Evolutionary conservation across 2,329 filamentous ascomycete genomes (phyloP).

Genomic region (Arthrinium phaeospermum): DNA sequence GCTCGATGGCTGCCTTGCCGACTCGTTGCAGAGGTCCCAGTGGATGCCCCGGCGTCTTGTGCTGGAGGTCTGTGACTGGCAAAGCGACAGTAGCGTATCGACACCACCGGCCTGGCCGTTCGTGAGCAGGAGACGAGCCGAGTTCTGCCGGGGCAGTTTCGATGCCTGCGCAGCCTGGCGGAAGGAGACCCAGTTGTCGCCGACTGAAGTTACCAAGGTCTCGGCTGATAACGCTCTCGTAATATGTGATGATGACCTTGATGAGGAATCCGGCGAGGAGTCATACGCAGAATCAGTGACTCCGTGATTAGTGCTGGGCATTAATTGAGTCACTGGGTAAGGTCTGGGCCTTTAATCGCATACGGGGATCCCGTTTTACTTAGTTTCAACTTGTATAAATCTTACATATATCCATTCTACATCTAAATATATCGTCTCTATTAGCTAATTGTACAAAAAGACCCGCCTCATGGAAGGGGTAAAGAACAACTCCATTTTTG

Average conservation of each 20-base stretch:
- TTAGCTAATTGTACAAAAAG: slow-evolving; percentile 1
- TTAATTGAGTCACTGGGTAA: background rate
- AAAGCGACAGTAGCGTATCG: background rate
- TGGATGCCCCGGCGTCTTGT: background rate
- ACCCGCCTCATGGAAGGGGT: background rate
- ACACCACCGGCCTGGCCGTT: background rate
- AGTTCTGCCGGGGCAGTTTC: background rate
- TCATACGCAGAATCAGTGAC: background rate
- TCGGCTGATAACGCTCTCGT: background rate
- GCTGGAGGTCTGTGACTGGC: background rate
- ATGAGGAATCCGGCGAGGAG: background rate
- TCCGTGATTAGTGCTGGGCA: background rate
- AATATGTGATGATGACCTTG: background rate
- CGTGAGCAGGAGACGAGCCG: background rate
- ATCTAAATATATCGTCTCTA: background rate
- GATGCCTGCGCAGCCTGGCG: background rate
- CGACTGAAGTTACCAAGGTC: background rate
- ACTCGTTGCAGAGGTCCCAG: background rate
- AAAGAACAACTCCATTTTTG: background rate
- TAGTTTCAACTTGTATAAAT: background rate
- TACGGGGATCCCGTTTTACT: background rate
- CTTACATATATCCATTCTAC: background rate
- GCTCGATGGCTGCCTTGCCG: background rate
- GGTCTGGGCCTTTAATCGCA: background rate
- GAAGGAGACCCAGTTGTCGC: background rate